These are phyloP conservation scores for Pleurotus eryngii DNA, from an alignment of 768 basidiomycete species.

Conservation along the genomic window DNA sequence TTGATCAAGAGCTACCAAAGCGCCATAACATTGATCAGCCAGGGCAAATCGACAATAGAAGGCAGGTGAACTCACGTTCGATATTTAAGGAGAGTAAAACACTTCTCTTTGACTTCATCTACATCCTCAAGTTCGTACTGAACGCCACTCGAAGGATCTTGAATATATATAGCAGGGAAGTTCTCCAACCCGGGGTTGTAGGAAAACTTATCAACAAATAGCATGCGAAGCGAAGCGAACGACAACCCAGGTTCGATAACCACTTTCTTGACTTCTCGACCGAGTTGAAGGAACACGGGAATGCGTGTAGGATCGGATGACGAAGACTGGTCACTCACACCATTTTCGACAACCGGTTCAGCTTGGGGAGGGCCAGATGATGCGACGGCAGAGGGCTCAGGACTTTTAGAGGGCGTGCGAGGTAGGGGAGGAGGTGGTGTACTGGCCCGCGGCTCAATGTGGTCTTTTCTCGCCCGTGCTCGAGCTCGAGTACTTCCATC, in stretches of 20 bases:
- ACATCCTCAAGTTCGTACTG: constrained; percentile 96
- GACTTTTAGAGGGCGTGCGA: constrained; percentile 36
- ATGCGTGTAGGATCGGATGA: constrained; percentile 25
- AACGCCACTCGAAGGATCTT: constrained; percentile 88
- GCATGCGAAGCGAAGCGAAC: constrained; percentile 71
- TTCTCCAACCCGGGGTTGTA: constrained; percentile 92
- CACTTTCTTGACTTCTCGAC: constrained; percentile 87
- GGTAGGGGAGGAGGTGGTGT: constrained; percentile 46
- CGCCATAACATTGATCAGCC: constrained; percentile 9
- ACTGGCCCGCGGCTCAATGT: constrained; percentile 23
- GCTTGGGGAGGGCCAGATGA: constrained; percentile 5
- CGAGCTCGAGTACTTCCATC: constrained; percentile 23
- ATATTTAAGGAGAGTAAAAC: constrained; percentile 88
- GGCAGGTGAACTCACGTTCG: constrained; percentile 66
- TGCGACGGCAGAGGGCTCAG: constrained; percentile 28
- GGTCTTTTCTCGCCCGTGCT: constrained; percentile 34
- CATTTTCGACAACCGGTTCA: constrained; percentile 1
- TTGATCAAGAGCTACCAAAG: constrained; percentile 81
- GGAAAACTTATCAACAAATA: constrained; percentile 94
- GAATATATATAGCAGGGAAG: constrained; percentile 94
- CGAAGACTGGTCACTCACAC: constrained; percentile 7
- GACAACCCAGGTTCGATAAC: constrained; percentile 66
- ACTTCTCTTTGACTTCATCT: constrained; percentile 86
- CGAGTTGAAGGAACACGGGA: constrained; percentile 85
- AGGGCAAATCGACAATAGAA: not conserved